phyloP scores from a whole-genome alignment of 2,329 filamentous ascomycete genomes.

The Stachybotrys elegans region DNA sequence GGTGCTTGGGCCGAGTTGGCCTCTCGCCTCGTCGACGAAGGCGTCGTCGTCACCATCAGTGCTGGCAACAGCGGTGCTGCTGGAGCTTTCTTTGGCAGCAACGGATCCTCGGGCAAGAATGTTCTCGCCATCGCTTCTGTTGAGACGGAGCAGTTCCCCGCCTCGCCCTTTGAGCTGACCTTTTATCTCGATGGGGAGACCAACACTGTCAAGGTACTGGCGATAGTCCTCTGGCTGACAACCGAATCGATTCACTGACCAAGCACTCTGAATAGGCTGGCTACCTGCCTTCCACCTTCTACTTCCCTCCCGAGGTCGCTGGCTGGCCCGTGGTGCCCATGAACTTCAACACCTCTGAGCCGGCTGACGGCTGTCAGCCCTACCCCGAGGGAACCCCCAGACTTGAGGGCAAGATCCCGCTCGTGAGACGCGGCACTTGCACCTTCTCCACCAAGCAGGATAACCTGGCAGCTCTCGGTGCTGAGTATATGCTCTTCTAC shows the following conservation, averaged over 20 bases:
- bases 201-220: not conserved
- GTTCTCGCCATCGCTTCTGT: slow-evolving; percentile 40
- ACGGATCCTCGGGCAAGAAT: slow-evolving; percentile 34
- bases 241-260: not conserved
- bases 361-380: slow-evolving; percentile 31
- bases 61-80: slow-evolving; percentile 37
- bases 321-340: slow-evolving; percentile 19
- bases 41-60: slow-evolving; percentile 36
- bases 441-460: slow-evolving; percentile 18
- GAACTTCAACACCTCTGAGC: slow-evolving; percentile 11
- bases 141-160: slow-evolving; percentile 15
- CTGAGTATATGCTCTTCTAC: slow-evolving; percentile 23
- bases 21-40: slow-evolving; percentile 30
- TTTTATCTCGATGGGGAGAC: slow-evolving; percentile 9
- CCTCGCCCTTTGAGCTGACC: slow-evolving; percentile 19
- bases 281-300: slow-evolving; percentile 4
- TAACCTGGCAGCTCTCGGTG: slow-evolving; percentile 19
- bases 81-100: slow-evolving; percentile 35
- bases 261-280: slow-evolving; percentile 11
- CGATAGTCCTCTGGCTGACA: not conserved
- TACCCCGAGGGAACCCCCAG: slow-evolving; percentile 31
- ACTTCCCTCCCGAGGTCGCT: slow-evolving; percentile 4
- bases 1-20: slow-evolving; percentile 26
- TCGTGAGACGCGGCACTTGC: slow-evolving; percentile 32
- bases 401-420: slow-evolving; percentile 32